phyloP scores from a whole-genome alignment of 768 basidiomycete species.

The Mycena latifolia region DNA sequence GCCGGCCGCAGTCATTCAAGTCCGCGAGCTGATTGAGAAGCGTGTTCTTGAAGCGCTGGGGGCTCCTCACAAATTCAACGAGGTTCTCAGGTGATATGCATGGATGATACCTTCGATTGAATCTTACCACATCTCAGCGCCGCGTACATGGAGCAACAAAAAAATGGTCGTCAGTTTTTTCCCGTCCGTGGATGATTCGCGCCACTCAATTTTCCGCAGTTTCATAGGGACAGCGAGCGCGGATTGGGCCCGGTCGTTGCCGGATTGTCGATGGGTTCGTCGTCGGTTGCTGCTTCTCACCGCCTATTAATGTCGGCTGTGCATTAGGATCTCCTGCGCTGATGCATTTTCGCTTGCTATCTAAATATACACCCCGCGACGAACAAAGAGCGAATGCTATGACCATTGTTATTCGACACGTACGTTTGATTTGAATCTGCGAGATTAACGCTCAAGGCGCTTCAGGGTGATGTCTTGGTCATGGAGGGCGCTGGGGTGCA shows the following conservation, averaged over 20 bases:
- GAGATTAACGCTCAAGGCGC: neutral
- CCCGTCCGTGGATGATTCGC: neutral
- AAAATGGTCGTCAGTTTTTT: conserved; percentile 78
- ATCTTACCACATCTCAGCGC: conserved; percentile 54
- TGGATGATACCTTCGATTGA: neutral
- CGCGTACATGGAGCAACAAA: conserved; percentile 89
- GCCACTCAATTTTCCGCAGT: conserved; percentile 53
- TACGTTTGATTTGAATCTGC: conserved; percentile 51
- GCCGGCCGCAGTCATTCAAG: conserved; percentile 68
- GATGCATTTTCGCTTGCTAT: conserved; percentile 80
- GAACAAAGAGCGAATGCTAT: conserved; percentile 55
- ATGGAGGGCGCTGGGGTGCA: conserved; percentile 32
- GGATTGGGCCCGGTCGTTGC: conserved; percentile 82
- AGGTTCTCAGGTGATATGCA: conserved; percentile 70
- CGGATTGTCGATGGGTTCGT: conserved; percentile 74
- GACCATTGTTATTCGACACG: conserved; percentile 75
- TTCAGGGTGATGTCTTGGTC: conserved; percentile 26
- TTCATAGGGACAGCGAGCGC: conserved; percentile 83
- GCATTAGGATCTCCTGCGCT: conserved; percentile 66
- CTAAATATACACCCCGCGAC: conserved; percentile 49
- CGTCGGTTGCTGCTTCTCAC: neutral
- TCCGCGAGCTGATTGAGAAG: conserved; percentile 68
- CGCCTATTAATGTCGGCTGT: neutral
- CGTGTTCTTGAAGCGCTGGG: conserved; percentile 64
- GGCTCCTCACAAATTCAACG: conserved; percentile 68